Base-by-base conservation (phyloP, 192 early-diverging fungal species). In the Coemansia sp. region DNA sequence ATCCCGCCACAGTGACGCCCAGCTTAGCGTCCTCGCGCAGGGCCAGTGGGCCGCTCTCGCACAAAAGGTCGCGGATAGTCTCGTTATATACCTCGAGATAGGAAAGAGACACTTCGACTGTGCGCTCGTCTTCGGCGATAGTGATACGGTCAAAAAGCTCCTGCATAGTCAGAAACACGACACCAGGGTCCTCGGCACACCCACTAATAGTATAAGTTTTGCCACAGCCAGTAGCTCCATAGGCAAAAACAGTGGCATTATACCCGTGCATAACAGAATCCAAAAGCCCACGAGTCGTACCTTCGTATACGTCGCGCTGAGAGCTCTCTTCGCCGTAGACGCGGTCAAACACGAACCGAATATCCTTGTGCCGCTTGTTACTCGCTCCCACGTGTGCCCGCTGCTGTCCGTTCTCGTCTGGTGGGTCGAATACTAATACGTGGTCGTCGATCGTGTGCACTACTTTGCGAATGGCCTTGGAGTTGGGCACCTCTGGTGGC, bases 31-130 rank as follows among this genome's bases (percentile, higher is more conserved):
- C 94, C 65, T 95, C 94, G 41, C 92, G 85, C 50, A 95, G 70
- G 22, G 91, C 89, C 71, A 95, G 68, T 4, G 76, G 58, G 12
- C 53, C 53, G 20, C 85, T 86, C 0, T 81, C 75, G 47, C 62
- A 72, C 67, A 93, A 73, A 47, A 99, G 71, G 69, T 99, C 98
- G 10, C 89, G 87, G 52, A 99, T 92, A 2, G 84, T 91, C 74
- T 97, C 95, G 68, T 97, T 97, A 80, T 99, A 99, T 32, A 99
- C 97, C 69, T 99, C 98, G 67, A 98, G 65, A 72, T 98, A 99
- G 20, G 92, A 93, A 20, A 98, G 79, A 43, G 80, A 49, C 1
- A 80, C 74, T 16, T 93, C 91, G 13, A 88, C 62, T 24, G 87
- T 79, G 37, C 80, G 83, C 67, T 91, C 88, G 65, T 90, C 87